Base-by-base conservation (phyloP, 2,329 filamentous ascomycete species). In the Zymoseptoria tritici region DNA sequence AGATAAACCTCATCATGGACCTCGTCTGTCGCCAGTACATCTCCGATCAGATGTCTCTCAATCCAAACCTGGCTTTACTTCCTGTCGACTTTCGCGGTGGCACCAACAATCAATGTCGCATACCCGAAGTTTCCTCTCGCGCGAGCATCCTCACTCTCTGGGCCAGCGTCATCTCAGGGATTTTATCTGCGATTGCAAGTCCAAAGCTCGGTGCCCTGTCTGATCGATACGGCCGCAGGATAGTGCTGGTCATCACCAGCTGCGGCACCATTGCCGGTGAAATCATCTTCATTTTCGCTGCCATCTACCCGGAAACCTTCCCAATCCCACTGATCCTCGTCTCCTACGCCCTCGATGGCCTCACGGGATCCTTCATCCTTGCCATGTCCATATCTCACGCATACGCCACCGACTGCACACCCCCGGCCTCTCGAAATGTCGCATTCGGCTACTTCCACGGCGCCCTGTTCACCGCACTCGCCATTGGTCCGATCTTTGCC, bases 361-460 rank as follows among this genome's bases (percentile, higher is more conserved):
- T 96, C 4, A 86, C 86, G 9, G 94, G 94, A 7, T 96, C 92
- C 0, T 96, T 97, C 72, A 96, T 91, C 1, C 85, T 90, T 0
- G 88, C 87, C 26, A 88, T 88, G 78, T 85, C 88, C 52, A 78
- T 96, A 60, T 86, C 85, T 21, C 87, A 95, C 72, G 91, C 93
- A 0, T 99, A 97, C 74, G 87, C 89, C 11, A 87, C 90, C 49
- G 94, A 99, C 74, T 96, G 91, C 74, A 93, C 91, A 0, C 80
- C 88, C 3, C 89, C 91, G 0, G 87, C 89, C 29, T 85, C 84
- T 69, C 85, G 94, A 20, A 89, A 88, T 61, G 88, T 96, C 7
- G 85, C 86, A 4, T 94, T 97, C 73, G 92, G 91, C 6, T 93
- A 92, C 71, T 87, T 97, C 68, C 90, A 97, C 68, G 91, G 90